Base-by-base conservation (phyloP, 1,284 basidiomycete genomes). In the Sporisorium exsertum region DNA sequence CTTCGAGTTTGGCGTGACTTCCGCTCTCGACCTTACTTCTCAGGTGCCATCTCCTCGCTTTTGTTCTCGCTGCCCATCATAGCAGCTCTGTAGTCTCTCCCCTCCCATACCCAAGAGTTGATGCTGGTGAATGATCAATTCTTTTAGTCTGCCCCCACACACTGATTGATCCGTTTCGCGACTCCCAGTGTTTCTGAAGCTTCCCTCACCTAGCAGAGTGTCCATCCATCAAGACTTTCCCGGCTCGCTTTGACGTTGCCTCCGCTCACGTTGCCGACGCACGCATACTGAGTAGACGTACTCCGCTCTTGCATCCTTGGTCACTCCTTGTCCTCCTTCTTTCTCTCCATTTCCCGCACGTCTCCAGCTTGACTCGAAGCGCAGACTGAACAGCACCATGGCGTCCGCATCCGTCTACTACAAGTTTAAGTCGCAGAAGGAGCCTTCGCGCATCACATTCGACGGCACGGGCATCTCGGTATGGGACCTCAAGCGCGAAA, bases 401-500 rank as follows among this genome's bases (percentile, higher is more conserved):
- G 80, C 83, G 27, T 81, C 81, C n/a, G 80, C 84, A 46, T 78
- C 81, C 86, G 94, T 99, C 84, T 98, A 97, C 88, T 99, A 98
- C 91, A 94, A 93, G 87, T 99, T 97, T 91, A 94, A 92, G 86
- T 95, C 95, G 75, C 93, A 94, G 86, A 93, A 90, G 88, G 92
- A 94, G 87, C 95, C 97, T 87, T 95, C 94, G 72, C 90, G 94
- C 85, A 91, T 98, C 87, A 92, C 94, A 65, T 98, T 99, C 88
- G 96, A 99, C 86, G 96, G 96, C 82, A 97, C 96, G 74, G 94
- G 94, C 77, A 97, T 99, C 85, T 95, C 94, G 82, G 94, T 99
- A 76, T 99, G 97, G 89, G 97, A 99, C 87, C 89, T 99, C 86
- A 99, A 99, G 88, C 93, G 92, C 88, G 96, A 99, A 88, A 94